Evolutionary conservation across 495 filamentous ascomycete genomes (phyloP).

Genomic region (Penicillium crystallinum): DNA sequence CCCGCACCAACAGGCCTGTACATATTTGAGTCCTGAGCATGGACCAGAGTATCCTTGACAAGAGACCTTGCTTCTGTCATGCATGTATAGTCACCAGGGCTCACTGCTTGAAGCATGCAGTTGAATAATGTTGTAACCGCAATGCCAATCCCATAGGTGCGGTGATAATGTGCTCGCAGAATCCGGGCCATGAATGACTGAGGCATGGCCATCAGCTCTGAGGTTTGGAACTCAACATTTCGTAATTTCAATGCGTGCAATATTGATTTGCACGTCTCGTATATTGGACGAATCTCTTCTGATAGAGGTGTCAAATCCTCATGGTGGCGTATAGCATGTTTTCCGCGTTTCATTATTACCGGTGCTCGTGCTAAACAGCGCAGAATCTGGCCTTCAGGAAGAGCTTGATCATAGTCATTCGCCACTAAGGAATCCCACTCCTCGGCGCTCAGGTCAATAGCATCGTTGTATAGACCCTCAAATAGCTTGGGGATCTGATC

Average conservation of each 20-base stretch:
- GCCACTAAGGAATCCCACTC: constrained; percentile 36
- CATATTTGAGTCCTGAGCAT: constrained; percentile 19
- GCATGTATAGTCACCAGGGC: background rate
- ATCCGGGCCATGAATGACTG: constrained; percentile 1
- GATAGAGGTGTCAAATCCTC: constrained; percentile 8
- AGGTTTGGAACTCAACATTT: constrained; percentile 4
- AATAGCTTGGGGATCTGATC: constrained; percentile 28
- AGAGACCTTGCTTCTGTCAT: constrained; percentile 22
- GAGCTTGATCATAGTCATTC: constrained; percentile 21
- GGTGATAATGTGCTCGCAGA: constrained; percentile 28
- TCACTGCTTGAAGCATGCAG: constrained; percentile 24
- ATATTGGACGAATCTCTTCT: constrained; percentile 23
- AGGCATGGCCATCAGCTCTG: background rate
- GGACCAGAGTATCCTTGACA: constrained; percentile 23
- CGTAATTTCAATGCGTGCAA: constrained; percentile 13
- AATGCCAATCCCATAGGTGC: constrained; percentile 31
- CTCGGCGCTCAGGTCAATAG: constrained; percentile 27
- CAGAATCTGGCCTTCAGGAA: constrained; percentile 30
- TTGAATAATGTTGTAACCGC: constrained; percentile 32
- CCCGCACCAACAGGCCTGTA: constrained; percentile 34
- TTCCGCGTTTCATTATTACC: constrained; percentile 21
- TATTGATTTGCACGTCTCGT: constrained; percentile 21
- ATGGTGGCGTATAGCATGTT: constrained; percentile 4
- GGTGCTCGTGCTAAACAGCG: constrained; percentile 25
- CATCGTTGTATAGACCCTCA: constrained; percentile 35